Evolutionary conservation across 2,329 filamentous ascomycete genomes (phyloP).

Genomic region (Epichloe sp.): DNA sequence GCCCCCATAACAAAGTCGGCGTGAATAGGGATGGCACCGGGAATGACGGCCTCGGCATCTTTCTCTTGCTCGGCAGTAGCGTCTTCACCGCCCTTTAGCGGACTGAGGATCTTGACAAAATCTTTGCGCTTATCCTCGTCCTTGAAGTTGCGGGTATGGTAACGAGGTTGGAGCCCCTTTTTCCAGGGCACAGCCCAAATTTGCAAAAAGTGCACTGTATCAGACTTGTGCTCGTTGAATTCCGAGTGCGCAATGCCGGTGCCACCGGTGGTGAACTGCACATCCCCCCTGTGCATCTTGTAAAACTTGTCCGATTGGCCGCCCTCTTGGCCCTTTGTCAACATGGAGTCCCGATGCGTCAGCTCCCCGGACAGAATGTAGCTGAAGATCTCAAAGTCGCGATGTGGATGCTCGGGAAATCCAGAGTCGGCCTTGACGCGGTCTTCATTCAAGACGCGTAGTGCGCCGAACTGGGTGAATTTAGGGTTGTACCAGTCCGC

Average conservation of each 20-base stretch:
- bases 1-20: conserved; percentile 77
- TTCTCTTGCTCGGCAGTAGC: conserved; percentile 51
- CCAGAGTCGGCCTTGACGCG: conserved; percentile 60
- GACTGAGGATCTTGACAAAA: conserved; percentile 66
- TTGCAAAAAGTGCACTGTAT: conserved; percentile 73
- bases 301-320: conserved; percentile 50
- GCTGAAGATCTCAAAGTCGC: conserved; percentile 80
- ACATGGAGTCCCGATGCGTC: conserved; percentile 78
- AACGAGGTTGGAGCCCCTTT: conserved; percentile 56
- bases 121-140: conserved; percentile 59
- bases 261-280: conserved; percentile 84
- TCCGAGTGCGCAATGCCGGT: conserved; percentile 71
- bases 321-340: conserved; percentile 53
- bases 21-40: conserved; percentile 67
- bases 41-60: conserved; percentile 45
- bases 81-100: conserved; percentile 51
- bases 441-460: conserved; percentile 83
- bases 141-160: conserved; percentile 60
- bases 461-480: conserved; percentile 57
- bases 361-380: conserved; percentile 74
- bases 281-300: conserved; percentile 63
- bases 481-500: conserved; percentile 55
- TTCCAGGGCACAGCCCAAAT: conserved; percentile 80
- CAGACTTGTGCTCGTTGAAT: conserved; percentile 58
- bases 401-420: conserved; percentile 75